These are phyloP conservation scores for Citrus inodora DNA, from an alignment of 345 rosid species.

Conservation along the genomic window DNA sequence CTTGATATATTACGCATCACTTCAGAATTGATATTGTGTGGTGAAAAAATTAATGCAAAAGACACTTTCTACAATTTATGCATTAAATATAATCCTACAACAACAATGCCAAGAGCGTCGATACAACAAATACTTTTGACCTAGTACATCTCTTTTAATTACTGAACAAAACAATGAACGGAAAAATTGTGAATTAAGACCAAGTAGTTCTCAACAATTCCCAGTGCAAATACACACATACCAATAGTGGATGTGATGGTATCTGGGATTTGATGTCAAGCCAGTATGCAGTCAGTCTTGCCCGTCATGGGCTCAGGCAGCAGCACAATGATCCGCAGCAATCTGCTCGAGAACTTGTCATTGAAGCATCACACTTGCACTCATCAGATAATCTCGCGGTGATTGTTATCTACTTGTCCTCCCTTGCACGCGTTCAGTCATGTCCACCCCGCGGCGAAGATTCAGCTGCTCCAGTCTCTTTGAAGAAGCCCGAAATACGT, in stretches of 20 bases:
- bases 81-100: no score
- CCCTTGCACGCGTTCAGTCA: conserved; percentile 25
- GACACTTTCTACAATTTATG: no score
- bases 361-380: conserved; percentile 47
- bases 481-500: conserved; percentile 47
- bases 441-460: conserved; percentile 46
- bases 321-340: conserved; percentile 51
- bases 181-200: no score
- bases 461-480: conserved; percentile 36
- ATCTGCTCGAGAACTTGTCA: conserved; percentile 53
- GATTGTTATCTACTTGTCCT: conserved; percentile 42
- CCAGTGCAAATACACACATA: no score
- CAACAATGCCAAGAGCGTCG: no score
- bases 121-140: no score
- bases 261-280: conserved; percentile 85
- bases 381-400: conserved; percentile 56
- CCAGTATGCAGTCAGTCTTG: conserved; percentile 68
- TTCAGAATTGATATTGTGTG: no score
- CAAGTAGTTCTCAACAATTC: no score
- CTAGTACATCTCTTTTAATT: no score
- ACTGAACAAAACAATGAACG: no score
- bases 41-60: no score
- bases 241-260: conserved; percentile 62
- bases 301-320: conserved; percentile 52
- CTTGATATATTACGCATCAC: rapidly evolving